phyloP scores from a whole-genome alignment of 2,329 filamentous ascomycete species.

The Penicillium sp. region DNA sequence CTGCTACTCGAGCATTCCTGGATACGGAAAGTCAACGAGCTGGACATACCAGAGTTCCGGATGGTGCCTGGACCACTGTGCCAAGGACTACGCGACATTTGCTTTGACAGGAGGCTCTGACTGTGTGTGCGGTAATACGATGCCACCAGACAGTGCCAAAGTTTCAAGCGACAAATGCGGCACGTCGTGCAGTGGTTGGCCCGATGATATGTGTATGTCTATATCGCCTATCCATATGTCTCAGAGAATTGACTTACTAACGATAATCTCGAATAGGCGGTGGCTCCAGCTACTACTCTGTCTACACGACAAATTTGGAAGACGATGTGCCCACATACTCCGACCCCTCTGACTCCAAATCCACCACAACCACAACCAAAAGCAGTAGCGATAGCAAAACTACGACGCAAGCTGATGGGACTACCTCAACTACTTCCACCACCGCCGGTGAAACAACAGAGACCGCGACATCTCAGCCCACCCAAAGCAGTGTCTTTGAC shows the following conservation, averaged over 20 bases:
- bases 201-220: constrained; percentile 61
- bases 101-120: constrained; percentile 59
- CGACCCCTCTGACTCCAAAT: constrained; percentile 12
- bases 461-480: constrained; percentile 33
- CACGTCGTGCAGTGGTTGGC: constrained; percentile 63
- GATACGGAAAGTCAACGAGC: constrained; percentile 49
- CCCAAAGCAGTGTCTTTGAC: not conserved
- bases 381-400: constrained; percentile 11
- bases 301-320: constrained; percentile 53
- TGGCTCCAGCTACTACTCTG: constrained; percentile 51
- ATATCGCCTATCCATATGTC: not conserved
- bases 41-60: constrained; percentile 56
- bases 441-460: constrained; percentile 32
- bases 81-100: constrained; percentile 55
- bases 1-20: constrained; percentile 51
- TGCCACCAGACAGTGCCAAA: constrained; percentile 59
- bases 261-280: constrained; percentile 48
- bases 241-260: constrained; percentile 23
- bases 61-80: constrained; percentile 55
- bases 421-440: constrained; percentile 22
- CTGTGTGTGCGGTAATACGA: constrained; percentile 71
- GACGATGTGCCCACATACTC: constrained; percentile 37
- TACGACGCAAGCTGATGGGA: constrained; percentile 8
- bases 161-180: constrained; percentile 62
- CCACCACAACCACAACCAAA: constrained; percentile 21